Evolutionary conservation across 768 basidiomycete genomes (phyloP).

Genomic region (Russula dissimulans): DNA sequence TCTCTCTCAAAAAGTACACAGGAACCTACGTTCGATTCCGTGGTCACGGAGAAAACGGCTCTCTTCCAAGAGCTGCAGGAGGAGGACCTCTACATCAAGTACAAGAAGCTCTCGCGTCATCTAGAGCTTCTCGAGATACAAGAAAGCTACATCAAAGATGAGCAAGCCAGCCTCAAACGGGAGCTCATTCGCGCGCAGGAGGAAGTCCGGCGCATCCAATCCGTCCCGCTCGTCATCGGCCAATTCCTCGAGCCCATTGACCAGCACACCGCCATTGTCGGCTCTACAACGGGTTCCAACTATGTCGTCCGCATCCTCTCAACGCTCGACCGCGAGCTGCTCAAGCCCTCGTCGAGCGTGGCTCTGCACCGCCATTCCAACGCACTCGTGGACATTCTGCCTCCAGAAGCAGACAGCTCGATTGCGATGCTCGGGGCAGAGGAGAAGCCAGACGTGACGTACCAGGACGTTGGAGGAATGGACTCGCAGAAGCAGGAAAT

Average conservation of each 20-base stretch:
- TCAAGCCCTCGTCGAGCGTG: constrained; percentile 95
- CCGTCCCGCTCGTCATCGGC: constrained; percentile 96
- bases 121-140: constrained; percentile 91
- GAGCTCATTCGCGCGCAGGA: constrained; percentile 98
- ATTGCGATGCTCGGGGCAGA: constrained; percentile 92
- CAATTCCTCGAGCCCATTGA: constrained; percentile 99
- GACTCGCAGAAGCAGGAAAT: constrained; percentile 99
- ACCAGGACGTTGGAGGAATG: constrained; percentile 94
- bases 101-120: constrained; percentile 92
- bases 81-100: constrained; percentile 93
- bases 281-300: constrained; percentile 95
- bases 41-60: constrained; percentile 81
- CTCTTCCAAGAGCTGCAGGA: constrained; percentile 78
- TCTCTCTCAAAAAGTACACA: constrained; percentile 25
- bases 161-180: constrained; percentile 94
- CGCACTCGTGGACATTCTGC: constrained; percentile 94
- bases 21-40: constrained; percentile 87
- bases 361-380: constrained; percentile 99
- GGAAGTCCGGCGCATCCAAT: constrained; percentile 98
- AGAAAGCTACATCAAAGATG: constrained; percentile 97
- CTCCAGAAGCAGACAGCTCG: constrained; percentile 96
- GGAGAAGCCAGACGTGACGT: constrained; percentile 91
- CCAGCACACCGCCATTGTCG: constrained; percentile 93
- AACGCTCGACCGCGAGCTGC: constrained; percentile 90
- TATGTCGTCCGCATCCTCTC: constrained; percentile 97